Base-by-base conservation (phyloP, 345 rosid species). In the Anastatica hierochuntica region DNA sequence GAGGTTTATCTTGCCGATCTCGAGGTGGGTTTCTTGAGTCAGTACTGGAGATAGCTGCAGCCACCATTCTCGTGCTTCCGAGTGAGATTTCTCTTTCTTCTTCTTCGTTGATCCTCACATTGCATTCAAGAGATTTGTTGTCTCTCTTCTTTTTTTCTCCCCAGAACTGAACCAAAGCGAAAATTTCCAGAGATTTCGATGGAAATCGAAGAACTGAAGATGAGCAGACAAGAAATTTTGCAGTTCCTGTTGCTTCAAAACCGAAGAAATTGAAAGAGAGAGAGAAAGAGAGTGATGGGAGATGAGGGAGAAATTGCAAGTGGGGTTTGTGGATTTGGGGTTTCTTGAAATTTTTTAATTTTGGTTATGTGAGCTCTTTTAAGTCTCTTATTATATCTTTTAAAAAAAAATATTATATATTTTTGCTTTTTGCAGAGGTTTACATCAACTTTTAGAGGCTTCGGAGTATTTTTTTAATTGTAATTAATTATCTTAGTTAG, bases 11-110 rank as follows among this genome's bases (percentile, higher is more conserved):
- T 23, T 54, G 56, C 29, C 56, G 66, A 49, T 66, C 65, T 58
- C 56, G 72, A 50, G 76, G 61, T 56, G 79, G 60, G 51, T 63
- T 63, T 57, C 61, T 42, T 7, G 50, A 16, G 40, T 57, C 65
- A 11, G 61, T 52, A 16, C 56, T 53, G 10, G 74, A 63, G 34
- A 77, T 71, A 43, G 70, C 75, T 58, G 78, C 92, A 70, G 77
- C 92, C 79, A 86, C 92, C 95, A 83, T 83, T 55, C 26, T 83
- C 61, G 38, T 34, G 51, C 15, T 5, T 57, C 40, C n/a, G n/a
- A 17, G 19, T 38, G 56, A 26, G 37, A 26, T 6, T n/a, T n/a
- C 62, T 33, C 40, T 38, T 20, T 62, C 39, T 39, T 61, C 50
- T 35, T 52, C 35, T 26, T 40, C 43, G 40, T 47, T 31, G 67